Percentiles rank a stretch among this genome's conserved stretches.
phyloP scores from a whole-genome alignment of 306 rosid species.

The Vigna reflexopilosa region DNA sequence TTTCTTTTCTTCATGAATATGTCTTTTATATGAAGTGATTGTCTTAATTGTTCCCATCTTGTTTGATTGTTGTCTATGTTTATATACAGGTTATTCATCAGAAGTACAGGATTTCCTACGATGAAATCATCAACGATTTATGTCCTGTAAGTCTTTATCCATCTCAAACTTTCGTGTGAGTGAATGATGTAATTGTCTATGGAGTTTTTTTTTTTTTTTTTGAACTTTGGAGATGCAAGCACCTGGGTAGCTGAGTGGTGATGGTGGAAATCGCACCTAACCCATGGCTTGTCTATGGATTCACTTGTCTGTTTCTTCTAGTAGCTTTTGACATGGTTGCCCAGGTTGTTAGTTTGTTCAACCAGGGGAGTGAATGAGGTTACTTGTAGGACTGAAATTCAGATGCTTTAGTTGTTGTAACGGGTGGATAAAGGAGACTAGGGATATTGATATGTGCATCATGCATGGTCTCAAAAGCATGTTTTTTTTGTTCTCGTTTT shows the following conservation, averaged over 20 bases:
- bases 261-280: not conserved
- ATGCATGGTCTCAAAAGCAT: not conserved
- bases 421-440: not conserved
- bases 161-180: conserved; percentile 32
- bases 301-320: not conserved
- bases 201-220: not conserved
- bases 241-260: not conserved
- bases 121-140: conserved; percentile 89
- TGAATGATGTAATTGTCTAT: not conserved
- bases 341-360: not conserved
- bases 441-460: not conserved
- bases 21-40: conserved; percentile 25
- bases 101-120: conserved; percentile 88
- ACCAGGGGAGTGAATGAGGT: conserved; percentile 6
- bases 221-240: not conserved
- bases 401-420: not conserved
- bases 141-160: conserved; percentile 80
- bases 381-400: not conserved
- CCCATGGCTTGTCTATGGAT: not conserved
- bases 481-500: not conserved
- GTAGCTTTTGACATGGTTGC: conserved; percentile 16
- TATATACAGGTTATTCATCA: conserved; percentile 89
- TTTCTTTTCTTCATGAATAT: not conserved
- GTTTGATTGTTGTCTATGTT: conserved; percentile 38
- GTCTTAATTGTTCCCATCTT: conserved; percentile 18